Conservation (phyloP, 2,329 filamentous ascomycete genomes). For the Claviceps capensis region DNA sequence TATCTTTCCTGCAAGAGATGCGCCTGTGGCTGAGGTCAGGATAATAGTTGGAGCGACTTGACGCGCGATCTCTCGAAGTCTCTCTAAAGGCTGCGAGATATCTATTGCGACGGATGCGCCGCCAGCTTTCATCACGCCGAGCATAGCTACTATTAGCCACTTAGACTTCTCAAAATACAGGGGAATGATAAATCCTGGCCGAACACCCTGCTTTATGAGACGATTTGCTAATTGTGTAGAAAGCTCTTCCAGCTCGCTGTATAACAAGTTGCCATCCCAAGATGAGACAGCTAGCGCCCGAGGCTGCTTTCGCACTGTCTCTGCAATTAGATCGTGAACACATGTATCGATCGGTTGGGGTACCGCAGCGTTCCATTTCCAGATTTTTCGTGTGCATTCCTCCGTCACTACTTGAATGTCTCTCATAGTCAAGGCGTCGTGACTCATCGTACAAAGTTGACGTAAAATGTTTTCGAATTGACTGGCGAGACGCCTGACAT, state of each 20-base stretch:
- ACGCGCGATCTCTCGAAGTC: conserved; percentile 30
- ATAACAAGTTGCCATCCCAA: conserved; percentile 33
- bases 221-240: conserved; percentile 28
- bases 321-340: conserved; percentile 33
- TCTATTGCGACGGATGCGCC: conserved; percentile 33
- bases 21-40: neutral
- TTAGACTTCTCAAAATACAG: conserved; percentile 37
- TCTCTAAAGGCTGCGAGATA: conserved; percentile 30
- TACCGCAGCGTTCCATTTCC: conserved; percentile 30
- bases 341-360: conserved; percentile 26
- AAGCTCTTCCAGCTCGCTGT: conserved; percentile 27
- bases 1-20: neutral
- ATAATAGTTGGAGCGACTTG: conserved; percentile 12
- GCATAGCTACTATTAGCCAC: conserved; percentile 30
- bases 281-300: conserved; percentile 30
- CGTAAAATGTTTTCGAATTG: neutral
- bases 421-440: neutral
- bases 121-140: conserved; percentile 34
- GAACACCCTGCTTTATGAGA: conserved; percentile 23
- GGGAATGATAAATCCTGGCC: conserved; percentile 27
- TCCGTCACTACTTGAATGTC: neutral
- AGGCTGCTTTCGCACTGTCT: conserved; percentile 23
- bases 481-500: too few relatives aligned
- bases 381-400: conserved; percentile 19
- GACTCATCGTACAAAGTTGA: too few relatives aligned